Evolutionary conservation across 2,329 filamentous ascomycete species (phyloP), one percentile per base, ranked within the genome.

Genomic region (Pseudocercospora musae): DNA sequence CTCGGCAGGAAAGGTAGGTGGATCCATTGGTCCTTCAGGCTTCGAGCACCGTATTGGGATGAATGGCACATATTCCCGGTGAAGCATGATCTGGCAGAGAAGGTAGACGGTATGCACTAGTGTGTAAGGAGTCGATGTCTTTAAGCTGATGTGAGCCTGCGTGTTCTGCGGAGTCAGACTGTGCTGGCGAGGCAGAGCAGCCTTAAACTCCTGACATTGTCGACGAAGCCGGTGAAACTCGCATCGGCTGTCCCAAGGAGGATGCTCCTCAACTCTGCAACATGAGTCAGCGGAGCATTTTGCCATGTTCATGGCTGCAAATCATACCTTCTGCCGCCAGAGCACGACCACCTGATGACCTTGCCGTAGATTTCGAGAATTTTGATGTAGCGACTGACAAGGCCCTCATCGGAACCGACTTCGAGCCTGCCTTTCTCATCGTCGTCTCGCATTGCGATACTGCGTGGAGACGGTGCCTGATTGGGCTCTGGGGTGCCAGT

Each of bases 1-100:
- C 6, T 81, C 78, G 11, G 80, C 72, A 1, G 81, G 77, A 60
- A 87, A 86, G 0, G 76, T 78, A 2, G 86, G 84, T 55, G 80
- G 79, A 67, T 89, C 87, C 10, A 89, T 73, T 0, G 88, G 87
- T 2, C 84, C 84, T 49, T 78, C 70, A 1, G 84, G 84, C 67
- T 80, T 80, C 21, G 74, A 70, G 66, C 78, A 79, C 18, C 78
- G 77, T 49, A 88, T 78, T 1, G 87, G 85, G 15, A 88, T 81
- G 69, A 88, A 89, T 0, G 87, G 87, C 25, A 90, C 81, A 64
- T 87, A 89, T 71, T 90, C 87, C 64, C 88, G 81, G 69, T 89
- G 86, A 27, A 90, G 79, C 77, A 89, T 85, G 65, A 91, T 87
- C 60, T 84, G 81, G 71, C 86, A 90, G 1, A 90, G 78, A 1